Evolutionary conservation across 2,329 filamentous ascomycete genomes (phyloP), one percentile per base, ranked within the genome.

Genomic region (Cladobotryum protrusum): DNA sequence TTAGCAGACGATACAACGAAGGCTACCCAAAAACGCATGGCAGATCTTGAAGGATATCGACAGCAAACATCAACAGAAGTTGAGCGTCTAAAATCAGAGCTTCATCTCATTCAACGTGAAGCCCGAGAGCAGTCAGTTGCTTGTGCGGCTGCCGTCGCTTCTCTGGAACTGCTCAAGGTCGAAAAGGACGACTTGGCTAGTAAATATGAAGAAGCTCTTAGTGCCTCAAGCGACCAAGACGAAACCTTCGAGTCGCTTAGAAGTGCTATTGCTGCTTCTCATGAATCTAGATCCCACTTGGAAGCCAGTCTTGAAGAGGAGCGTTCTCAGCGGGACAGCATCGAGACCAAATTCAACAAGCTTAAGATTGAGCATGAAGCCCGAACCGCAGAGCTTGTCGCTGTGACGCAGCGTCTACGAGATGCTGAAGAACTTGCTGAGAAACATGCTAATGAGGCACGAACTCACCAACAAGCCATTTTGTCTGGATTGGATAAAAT

Each of bases 401-500:
- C 78, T 17, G 78, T 83, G 0, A 85, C 80, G 2, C 83, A 89
- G 58, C 84, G 87, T 45, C 71, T 99, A 44, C 83, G 81, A 37
- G 91, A 96, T 66, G 83, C 89, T 0, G 90, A 99, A 68, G 89
- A 96, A 61, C 71, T 97, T 41, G 87, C 88, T 1, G 87, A 95
- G 61, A 89, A 86, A 58, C 85, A 96, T 66, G 88, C 91, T 5
- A 82, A 84, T 57, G 95, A 99, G 71, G 92, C 93, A 5, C 80
- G 85, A 50, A 86, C 87, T 14, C 92, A 97, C 63, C 87, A 88
- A 19, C 77, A 87, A 58, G 91, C 87, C 18, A 83, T 99, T 33
- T 72, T 97, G 42, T 78, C 83, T 44, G 92, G 93, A 4, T 77
- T 99, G 11, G 87, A 89, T 58, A 90, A 86, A 66, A 79, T 91